These are phyloP conservation scores for Fusarium piperis DNA, from an alignment of 2,329 filamentous ascomycete genomes.

Conservation along the genomic window DNA sequence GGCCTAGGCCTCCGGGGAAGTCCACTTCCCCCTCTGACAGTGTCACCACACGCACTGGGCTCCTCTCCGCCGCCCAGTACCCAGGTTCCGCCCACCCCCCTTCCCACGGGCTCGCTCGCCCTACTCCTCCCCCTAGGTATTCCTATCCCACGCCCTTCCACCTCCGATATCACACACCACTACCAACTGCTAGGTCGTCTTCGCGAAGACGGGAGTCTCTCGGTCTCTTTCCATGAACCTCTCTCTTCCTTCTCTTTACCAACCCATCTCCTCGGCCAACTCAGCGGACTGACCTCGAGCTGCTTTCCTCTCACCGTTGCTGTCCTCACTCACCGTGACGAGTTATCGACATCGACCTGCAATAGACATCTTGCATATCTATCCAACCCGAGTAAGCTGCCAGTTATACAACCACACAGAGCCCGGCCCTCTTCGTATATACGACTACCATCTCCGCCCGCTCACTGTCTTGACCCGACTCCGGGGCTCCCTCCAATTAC, in stretches of 20 bases:
- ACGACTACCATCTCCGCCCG: constrained; percentile 32
- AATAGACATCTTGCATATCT: neutral
- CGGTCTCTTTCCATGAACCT: constrained; percentile 37
- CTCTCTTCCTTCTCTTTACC: constrained; percentile 27
- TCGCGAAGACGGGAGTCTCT: constrained; percentile 34
- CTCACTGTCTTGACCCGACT: constrained; percentile 20
- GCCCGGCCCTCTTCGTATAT: constrained; percentile 33
- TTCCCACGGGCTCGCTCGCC: constrained; percentile 13
- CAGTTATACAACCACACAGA: constrained; percentile 8
- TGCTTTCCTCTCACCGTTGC: constrained; percentile 18
- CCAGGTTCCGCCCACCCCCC: constrained; percentile 28
- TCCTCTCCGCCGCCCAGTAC: constrained; percentile 29
- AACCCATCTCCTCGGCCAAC: constrained; percentile 3
- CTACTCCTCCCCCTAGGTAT: constrained; percentile 5
- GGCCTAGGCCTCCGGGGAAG: constrained; percentile 25
- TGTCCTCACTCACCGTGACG: constrained; percentile 18
- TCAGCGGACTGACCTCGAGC: constrained; percentile 5
- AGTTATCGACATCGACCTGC: neutral
- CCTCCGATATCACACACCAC: constrained; percentile 26
- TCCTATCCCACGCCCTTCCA: constrained; percentile 23
- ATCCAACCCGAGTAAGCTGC: neutral
- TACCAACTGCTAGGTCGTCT: constrained; percentile 29
- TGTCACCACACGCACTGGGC: constrained; percentile 6
- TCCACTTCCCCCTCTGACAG: constrained; percentile 32
- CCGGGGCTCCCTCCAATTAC: constrained; percentile 17